Conservation (phyloP, 2,329 filamentous ascomycete species). For the Aspergillus costaricaensis region DNA sequence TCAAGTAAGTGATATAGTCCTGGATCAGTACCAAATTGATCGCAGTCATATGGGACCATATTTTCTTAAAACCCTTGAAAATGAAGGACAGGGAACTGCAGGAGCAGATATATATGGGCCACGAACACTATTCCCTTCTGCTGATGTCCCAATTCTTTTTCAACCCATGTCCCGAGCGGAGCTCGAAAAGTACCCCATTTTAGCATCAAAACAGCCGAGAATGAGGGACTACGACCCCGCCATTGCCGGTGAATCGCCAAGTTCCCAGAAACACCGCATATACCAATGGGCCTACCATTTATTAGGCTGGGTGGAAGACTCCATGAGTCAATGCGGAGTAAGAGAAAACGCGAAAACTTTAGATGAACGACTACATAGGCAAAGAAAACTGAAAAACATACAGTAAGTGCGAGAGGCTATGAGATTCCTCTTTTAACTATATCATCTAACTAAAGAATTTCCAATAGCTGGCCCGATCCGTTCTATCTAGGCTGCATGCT, state of each 20-base stretch:
- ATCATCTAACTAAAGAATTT: background rate
- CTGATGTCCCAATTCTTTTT: background rate
- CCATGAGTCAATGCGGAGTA: background rate
- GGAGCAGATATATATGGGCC: too few relatives aligned
- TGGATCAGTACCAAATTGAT: background rate
- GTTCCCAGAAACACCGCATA: rapidly evolving
- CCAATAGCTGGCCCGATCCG: background rate
- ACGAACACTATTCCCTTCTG: too few relatives aligned
- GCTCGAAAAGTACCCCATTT: background rate
- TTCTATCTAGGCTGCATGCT: background rate
- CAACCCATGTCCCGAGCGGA: background rate
- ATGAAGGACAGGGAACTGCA: too few relatives aligned
- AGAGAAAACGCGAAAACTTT: background rate
- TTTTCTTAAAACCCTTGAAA: too few relatives aligned
- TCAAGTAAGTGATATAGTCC: background rate
- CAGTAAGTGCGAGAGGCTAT: background rate
- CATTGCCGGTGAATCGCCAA: background rate
- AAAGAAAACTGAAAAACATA: background rate
- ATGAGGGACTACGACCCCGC: background rate
- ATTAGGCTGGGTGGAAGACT: background rate
- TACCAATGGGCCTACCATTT: background rate
- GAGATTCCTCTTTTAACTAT: background rate
- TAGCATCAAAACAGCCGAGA: background rate
- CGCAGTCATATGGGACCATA: background rate
- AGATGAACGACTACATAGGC: background rate